Evolutionary conservation across 768 basidiomycete genomes (phyloP), one percentile per base, ranked within the genome.

Genomic region (Xerocomus spinulosus): DNA sequence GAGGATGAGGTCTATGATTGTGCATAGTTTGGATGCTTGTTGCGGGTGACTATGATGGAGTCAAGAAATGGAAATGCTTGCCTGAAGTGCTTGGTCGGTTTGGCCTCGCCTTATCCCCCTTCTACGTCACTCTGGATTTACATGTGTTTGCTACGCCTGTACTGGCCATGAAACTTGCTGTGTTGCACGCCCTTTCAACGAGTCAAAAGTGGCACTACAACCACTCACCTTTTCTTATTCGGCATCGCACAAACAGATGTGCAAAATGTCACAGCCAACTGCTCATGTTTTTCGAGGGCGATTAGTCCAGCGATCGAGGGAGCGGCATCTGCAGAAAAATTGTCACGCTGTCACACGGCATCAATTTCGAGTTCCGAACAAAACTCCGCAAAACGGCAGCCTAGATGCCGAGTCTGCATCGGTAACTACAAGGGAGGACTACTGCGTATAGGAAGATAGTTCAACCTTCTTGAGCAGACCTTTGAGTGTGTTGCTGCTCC

Each of bases 391-490:
- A n/a, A 14, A 5, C 23, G 13, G 21, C 21, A n/a, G 12, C n/a
- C n/a, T n/a, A n/a, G n/a, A 28, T 28, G 26, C 26, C 6, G 26
- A 5, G 10, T 28, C 5, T 28, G 26, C 26, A 28, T 10, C 10
- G 26, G 26, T 10, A 10, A 28, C n/a, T n/a, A n/a, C n/a, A n/a
- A n/a, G n/a, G n/a, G n/a, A n/a, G 0, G 13, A 28, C 48, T 66
- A 67, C 17, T 46, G 47, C 17, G 57, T 63, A 40, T 76, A 67
- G 3, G 69, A 53, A 3, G 79, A 76, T 46, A 83, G 62, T 61
- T 87, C 85, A 10, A 92, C 79, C 70, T 89, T 91, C 74, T 90
- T 91, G 59, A 92, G 66, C 55, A 92, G 65, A 0, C 84, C 85
- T 64, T 90, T 91, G 55, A 92, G 69, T 14, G 83, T 86, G 53